Conservation (phyloP, 495 filamentous ascomycete species). For the Hypoxylon perforatum region DNA sequence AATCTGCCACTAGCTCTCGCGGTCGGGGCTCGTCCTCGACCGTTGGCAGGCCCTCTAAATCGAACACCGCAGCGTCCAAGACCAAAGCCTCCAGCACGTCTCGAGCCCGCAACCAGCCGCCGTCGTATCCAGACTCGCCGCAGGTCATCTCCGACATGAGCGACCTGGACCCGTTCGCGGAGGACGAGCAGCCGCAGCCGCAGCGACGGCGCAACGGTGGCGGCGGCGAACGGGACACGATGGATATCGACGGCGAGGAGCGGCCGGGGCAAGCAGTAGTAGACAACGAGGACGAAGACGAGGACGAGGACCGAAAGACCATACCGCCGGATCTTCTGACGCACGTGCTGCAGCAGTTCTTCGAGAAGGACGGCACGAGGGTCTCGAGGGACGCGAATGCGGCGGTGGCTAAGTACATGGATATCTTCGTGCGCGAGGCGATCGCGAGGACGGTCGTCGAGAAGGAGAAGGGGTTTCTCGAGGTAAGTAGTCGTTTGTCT, state of each 20-base stretch:
- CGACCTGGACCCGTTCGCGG: conserved; percentile 37
- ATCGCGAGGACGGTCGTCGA: conserved; percentile 83
- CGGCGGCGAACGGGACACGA: conserved; percentile 16
- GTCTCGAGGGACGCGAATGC: conserved; percentile 83
- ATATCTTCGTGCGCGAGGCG: conserved; percentile 92
- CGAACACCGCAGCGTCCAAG: conserved; percentile 5
- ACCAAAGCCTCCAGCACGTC: conserved; percentile 15
- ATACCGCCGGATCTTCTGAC: conserved; percentile 82
- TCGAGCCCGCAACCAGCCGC: conserved; percentile 11
- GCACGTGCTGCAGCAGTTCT: conserved; percentile 80
- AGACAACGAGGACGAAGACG: conserved; percentile 47
- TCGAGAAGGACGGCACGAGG: conserved; percentile 74
- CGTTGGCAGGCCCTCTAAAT: conserved; percentile 15
- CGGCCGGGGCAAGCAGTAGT: conserved; percentile 25
- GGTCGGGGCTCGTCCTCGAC: conserved; percentile 28
- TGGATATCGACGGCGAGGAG: conserved; percentile 41
- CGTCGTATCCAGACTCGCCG: conserved; percentile 1
- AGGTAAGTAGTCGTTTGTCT: conserved; percentile 63
- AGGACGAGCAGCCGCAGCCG: conserved; percentile 17
- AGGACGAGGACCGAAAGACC: conserved; percentile 50
- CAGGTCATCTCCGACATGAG: conserved; percentile 18
- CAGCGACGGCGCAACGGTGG: neutral
- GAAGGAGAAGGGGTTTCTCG: conserved; percentile 75
- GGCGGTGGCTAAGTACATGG: conserved; percentile 86
- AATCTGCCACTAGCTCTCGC: conserved; percentile 24